Evolutionary conservation across 345 rosid genomes (phyloP).

Genomic region (Chamaenerion angustifolium): DNA sequence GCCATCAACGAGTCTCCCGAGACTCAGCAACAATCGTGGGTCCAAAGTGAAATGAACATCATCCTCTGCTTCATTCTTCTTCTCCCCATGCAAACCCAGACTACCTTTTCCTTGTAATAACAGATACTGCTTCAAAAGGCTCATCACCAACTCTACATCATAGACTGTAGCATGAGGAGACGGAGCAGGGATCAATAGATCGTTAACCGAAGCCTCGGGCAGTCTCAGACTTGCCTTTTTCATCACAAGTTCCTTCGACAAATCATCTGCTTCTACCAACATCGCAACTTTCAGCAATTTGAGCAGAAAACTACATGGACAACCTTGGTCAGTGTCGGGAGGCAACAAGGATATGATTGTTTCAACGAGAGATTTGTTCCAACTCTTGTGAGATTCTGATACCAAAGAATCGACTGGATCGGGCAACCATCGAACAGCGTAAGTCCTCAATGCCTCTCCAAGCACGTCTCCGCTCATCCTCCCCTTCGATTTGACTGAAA

Average conservation of each 20-base stretch:
- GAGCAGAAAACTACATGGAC: slow-evolving; percentile 61
- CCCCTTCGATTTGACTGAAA: slow-evolving; percentile 57
- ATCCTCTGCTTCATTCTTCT: slow-evolving; percentile 21
- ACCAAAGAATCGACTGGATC: slow-evolving; percentile 42
- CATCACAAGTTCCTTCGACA: slow-evolving; percentile 34
- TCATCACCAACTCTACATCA: slow-evolving; percentile 53
- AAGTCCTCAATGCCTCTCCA: slow-evolving; percentile 68
- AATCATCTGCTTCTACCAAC: slow-evolving; percentile 47
- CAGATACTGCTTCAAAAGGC: slow-evolving; percentile 35
- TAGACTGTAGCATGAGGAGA: slow-evolving; percentile 31
- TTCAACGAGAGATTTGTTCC: slow-evolving; percentile 53
- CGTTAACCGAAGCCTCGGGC: slow-evolving; percentile 59
- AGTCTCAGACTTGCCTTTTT: slow-evolving; percentile 47
- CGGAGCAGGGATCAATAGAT: slow-evolving; percentile 42
- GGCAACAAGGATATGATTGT: slow-evolving; percentile 60
- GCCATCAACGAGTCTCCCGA: slow-evolving; percentile 62
- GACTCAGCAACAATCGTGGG: slow-evolving; percentile 34
- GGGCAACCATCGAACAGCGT: slow-evolving; percentile 71
- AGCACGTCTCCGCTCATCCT: slow-evolving; percentile 53
- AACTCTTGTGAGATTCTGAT: slow-evolving; percentile 28
- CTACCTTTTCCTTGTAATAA: slow-evolving; percentile 19
- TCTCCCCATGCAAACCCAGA: slow-evolving; percentile 13
- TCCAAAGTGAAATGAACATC: slow-evolving; percentile 27
- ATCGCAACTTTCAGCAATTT: slow-evolving; percentile 58
- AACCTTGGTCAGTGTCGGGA: slow-evolving; percentile 32